Conservation (phyloP, 805 yeast genomes). For the Candida xyloterini region DNA sequence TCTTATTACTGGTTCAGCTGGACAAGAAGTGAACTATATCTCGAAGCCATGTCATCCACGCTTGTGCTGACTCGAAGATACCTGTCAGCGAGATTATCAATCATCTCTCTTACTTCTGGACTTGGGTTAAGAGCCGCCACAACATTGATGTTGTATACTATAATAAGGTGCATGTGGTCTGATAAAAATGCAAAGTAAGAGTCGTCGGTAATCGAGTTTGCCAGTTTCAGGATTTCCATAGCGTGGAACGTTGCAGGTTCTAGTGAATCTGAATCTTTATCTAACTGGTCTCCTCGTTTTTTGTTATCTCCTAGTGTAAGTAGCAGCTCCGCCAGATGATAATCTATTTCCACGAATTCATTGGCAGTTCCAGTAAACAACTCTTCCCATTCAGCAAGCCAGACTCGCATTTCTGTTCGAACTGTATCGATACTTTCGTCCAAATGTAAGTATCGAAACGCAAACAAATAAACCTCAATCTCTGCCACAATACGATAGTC, state of each 20-base stretch:
- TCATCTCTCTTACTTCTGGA: slow-evolving; percentile 1
- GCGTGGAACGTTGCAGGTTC: slow-evolving; percentile 40
- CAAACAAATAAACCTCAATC: slow-evolving; percentile 54
- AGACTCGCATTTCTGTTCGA: slow-evolving; percentile 44
- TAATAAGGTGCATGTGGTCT: slow-evolving; percentile 61
- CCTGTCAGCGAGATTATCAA: slow-evolving; percentile 1
- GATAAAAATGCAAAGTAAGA: slow-evolving; percentile 66
- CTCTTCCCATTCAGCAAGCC: slow-evolving; percentile 71
- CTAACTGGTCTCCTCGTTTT: slow-evolving; percentile 7
- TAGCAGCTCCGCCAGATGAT: slow-evolving; percentile 56
- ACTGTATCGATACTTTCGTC: slow-evolving; percentile 14
- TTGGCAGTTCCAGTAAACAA: slow-evolving; percentile 66
- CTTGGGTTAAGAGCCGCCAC: slow-evolving; percentile 27
- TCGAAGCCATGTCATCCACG: slow-evolving; percentile 5
- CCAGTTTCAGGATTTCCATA: slow-evolving; percentile 39
- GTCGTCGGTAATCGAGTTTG: slow-evolving; percentile 38
- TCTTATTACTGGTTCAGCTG: slow-evolving; percentile 4
- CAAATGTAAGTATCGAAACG: slow-evolving; percentile 55
- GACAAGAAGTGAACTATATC: slow-evolving; percentile 2
- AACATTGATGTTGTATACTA: slow-evolving; percentile 41
- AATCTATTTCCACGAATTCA: slow-evolving; percentile 72
- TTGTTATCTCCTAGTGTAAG: slow-evolving; percentile 31
- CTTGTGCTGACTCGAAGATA: slow-evolving; percentile 6
- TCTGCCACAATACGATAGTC: slow-evolving; percentile 85
- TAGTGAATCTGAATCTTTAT: slow-evolving; percentile 12